Base-by-base conservation (phyloP, 345 rosid genomes). In the Aquilaria malaccensis region DNA sequence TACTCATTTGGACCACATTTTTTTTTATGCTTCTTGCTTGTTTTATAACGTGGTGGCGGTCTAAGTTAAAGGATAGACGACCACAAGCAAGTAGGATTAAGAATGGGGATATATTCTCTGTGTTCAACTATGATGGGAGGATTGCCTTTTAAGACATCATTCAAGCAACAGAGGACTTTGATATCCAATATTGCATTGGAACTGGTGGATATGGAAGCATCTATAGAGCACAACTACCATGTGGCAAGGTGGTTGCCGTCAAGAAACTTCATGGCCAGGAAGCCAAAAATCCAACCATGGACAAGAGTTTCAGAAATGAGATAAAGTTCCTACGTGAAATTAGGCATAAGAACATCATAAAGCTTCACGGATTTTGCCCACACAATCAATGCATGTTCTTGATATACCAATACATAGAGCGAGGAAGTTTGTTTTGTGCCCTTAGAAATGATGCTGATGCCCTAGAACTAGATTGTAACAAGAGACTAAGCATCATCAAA, bases 261-360 rank as follows among this genome's bases (percentile, higher is more conserved):
- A 62, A 62, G 41, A 62, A 62, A 52, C 58, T 62, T 52, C 66
- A 62, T 30, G 22, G 58, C 10, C 14, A 10, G 10, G 66, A 62
- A 62, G 62, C 50, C 0, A 41, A 37, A 22, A 55, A 65, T 13
- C 62, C 56, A 11, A 22, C 37, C 50, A 32, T 56, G 3, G 50
- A 33, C 9, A 37, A 7, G 9, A 62, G 65, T 15, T 62, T 52
- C 64, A 61, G 15, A 22, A 61, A 50, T 33, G 55, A 33, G 46
- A 46, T 50, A 13, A 33, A 51, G n/a, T 6, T 61, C 22, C 50
- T 61, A 9, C 13, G 47, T 30, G 30, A 61, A n/a, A 61, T 61
- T 2, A n/a, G 45, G 12, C 64, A 61, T 15, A 49, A 46, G 37
- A 61, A 61, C 55, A 61, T 61, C 2, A 30, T 49, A 55, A 37